phyloP scores from a whole-genome alignment of 352 stramenopile species.

The Phytophthora constricta region DNA sequence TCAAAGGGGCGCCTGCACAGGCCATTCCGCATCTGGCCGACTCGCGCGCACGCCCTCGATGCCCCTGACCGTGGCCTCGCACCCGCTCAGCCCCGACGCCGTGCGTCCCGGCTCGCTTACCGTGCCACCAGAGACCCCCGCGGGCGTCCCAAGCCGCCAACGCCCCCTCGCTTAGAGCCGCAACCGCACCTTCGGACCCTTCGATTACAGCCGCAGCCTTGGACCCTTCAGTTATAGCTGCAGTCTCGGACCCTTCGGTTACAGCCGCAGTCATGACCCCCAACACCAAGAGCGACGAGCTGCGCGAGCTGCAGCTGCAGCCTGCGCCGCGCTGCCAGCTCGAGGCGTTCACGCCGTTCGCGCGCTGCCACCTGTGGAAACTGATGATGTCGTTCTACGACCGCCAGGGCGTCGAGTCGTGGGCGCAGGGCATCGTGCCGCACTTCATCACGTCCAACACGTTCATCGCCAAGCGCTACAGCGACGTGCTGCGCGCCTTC shows the following conservation, averaged over 20 bases:
- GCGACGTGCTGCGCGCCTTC: slow-evolving; percentile 70
- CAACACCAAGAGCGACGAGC: slow-evolving; percentile 56
- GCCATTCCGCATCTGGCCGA: slow-evolving; percentile 26
- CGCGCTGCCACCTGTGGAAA: slow-evolving; percentile 91
- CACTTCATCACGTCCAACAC: slow-evolving; percentile 97
- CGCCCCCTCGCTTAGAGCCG: not conserved
- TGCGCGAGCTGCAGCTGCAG: slow-evolving; percentile 39
- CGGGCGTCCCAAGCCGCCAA: slow-evolving; percentile 31
- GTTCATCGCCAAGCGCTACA: slow-evolving; percentile 94
- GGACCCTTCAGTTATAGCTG: slow-evolving; percentile 13
- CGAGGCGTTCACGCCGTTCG: slow-evolving; percentile 91
- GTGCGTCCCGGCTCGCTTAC: slow-evolving; percentile 32
- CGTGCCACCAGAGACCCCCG: slow-evolving; percentile 12
- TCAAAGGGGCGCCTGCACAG: slow-evolving; percentile 4
- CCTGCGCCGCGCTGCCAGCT: slow-evolving; percentile 79
- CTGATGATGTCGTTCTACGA: slow-evolving; percentile 96
- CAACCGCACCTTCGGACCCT: too few relatives aligned
- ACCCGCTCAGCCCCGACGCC: slow-evolving; percentile 15
- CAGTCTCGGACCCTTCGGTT: too few relatives aligned
- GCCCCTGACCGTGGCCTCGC: slow-evolving; percentile 31
- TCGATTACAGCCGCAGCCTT: not conserved
- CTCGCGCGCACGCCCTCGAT: slow-evolving; percentile 18
- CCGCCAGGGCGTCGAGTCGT: slow-evolving; percentile 84
- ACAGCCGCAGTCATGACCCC: not conserved
- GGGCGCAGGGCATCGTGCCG: slow-evolving; percentile 93